Percentiles rank a stretch among this genome's conserved stretches.
phyloP scores from a whole-genome alignment of 1,284 basidiomycete species.

The Trametes polyzona region DNA sequence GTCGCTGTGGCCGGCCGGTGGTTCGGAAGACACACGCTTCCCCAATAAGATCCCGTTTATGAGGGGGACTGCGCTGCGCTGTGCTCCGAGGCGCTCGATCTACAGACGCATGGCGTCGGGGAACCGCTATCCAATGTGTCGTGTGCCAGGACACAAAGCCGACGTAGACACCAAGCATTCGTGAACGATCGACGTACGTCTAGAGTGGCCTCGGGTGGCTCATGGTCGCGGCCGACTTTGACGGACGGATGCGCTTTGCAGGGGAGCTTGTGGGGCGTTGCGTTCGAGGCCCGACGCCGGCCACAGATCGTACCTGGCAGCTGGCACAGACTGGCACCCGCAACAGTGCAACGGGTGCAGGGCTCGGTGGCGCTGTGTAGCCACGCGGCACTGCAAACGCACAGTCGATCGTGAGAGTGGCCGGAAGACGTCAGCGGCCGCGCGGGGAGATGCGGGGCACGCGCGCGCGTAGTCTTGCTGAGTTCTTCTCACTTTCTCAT shows the following conservation, averaged over 20 bases:
- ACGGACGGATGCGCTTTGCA: neutral
- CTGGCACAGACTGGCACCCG: constrained; percentile 1
- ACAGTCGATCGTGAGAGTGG: constrained; percentile 13
- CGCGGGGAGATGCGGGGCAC: constrained; percentile 13
- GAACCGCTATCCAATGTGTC: too few species aligned
- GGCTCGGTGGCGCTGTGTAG: neutral
- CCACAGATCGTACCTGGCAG: neutral
- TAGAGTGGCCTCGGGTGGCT: neutral
- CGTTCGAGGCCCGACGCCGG: neutral
- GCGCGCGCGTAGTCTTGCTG: constrained; percentile 6
- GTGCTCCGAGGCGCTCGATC: too few species aligned
- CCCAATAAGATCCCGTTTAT: too few species aligned
- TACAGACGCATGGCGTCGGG: too few species aligned
- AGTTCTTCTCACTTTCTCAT: too few species aligned
- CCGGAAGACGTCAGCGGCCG: constrained; percentile 10
- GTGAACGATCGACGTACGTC: too few species aligned
- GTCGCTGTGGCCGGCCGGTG: too few species aligned
- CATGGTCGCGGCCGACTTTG: neutral
- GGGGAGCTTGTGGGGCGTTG: neutral
- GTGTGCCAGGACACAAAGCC: too few species aligned
- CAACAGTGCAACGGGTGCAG: constrained; percentile 5
- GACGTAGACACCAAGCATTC: too few species aligned
- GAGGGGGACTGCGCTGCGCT: too few species aligned
- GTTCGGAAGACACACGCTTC: too few species aligned
- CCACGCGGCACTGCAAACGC: constrained; percentile 3